Conservation (phyloP, 768 basidiomycete genomes). For the Lactifluus hygrophoroides region DNA sequence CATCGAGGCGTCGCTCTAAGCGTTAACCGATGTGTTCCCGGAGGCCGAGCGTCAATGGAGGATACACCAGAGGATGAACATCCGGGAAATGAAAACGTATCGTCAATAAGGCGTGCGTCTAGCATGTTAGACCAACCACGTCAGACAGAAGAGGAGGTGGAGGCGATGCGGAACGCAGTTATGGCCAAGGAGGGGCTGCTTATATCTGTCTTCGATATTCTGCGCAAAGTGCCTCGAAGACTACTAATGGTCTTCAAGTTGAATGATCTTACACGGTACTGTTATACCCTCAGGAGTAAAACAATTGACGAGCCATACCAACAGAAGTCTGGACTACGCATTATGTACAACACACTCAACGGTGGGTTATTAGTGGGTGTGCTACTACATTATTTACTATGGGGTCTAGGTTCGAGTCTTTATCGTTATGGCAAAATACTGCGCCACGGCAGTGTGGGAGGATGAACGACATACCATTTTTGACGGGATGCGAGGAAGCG, state of each 20-base stretch:
- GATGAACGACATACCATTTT: constrained; percentile 42
- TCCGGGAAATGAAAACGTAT: constrained; percentile 25
- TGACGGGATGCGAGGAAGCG: constrained; percentile 37
- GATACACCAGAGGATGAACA: constrained; percentile 45
- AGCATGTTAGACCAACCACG: constrained; percentile 69
- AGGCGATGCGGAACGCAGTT: constrained; percentile 75
- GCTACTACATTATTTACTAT: neutral
- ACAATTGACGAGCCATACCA: neutral
- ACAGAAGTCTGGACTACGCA: constrained; percentile 72
- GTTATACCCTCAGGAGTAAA: neutral
- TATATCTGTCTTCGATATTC: constrained; percentile 75
- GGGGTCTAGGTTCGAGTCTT: constrained; percentile 69
- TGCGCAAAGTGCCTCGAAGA: constrained; percentile 76
- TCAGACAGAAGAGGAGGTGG: constrained; percentile 70
- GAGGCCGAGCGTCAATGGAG: constrained; percentile 61
- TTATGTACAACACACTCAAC: constrained; percentile 83
- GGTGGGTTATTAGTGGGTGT: constrained; percentile 29
- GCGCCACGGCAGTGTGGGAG: constrained; percentile 69
- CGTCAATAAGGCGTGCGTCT: constrained; percentile 51
- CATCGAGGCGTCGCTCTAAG: neutral
- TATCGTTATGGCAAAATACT: constrained; percentile 85
- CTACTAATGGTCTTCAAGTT: constrained; percentile 79
- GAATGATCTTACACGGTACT: constrained; percentile 76
- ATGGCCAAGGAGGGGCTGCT: constrained; percentile 76
- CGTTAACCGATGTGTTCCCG: neutral